Evolutionary conservation across 164 flowering plant genomes (phyloP), one percentile per base, ranked within the genome.

Genomic region (Echeveria elegans): DNA sequence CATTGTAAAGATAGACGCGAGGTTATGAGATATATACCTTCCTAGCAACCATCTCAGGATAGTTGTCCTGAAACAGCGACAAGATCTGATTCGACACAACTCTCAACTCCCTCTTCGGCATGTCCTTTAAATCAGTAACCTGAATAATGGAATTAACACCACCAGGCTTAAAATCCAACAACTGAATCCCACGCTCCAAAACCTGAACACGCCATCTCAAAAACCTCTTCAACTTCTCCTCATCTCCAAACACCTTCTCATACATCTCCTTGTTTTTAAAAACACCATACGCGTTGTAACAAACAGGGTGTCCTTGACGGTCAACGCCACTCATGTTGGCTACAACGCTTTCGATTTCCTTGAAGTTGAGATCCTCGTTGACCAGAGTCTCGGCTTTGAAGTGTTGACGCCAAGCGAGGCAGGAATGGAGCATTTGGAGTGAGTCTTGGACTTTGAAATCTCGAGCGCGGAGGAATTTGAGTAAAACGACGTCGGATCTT

Each of bases 381-480:
- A 83, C 32, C 63, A 88, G 65, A 4, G 87, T 73, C 47, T 88
- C 87, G 6, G 77, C 73, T 36, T 73, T 77, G 68, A 63, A 64
- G 6, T 82, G 82, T 66, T 75, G 78, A 74, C 97, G 70, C 97
- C 97, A 91, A 41, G 60, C 67, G 18, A 92, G 80, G 34, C 89
- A 82, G 30, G 78, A 86, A 48, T 66, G 76, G 26, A 92, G 78
- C 97, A 92, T 88, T 69, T 85, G 86, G 12, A 82, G 77, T 1
- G 96, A 83, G 1, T 89, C 96, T n/a, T 72, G 69, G 19, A 81
- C 90, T 72, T 74, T 86, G 71, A 85, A 88, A 11, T 91, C 93
- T n/a, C 88, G 76, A 5, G 96, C 96, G 53, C 83, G 80, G 67
- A 91, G 66, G 81, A 91, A 89, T 75, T 89, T 91, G 70, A 87